These are phyloP conservation scores for Plantago coronopus DNA, from an alignment of 305 asterid species.

Conservation along the genomic window DNA sequence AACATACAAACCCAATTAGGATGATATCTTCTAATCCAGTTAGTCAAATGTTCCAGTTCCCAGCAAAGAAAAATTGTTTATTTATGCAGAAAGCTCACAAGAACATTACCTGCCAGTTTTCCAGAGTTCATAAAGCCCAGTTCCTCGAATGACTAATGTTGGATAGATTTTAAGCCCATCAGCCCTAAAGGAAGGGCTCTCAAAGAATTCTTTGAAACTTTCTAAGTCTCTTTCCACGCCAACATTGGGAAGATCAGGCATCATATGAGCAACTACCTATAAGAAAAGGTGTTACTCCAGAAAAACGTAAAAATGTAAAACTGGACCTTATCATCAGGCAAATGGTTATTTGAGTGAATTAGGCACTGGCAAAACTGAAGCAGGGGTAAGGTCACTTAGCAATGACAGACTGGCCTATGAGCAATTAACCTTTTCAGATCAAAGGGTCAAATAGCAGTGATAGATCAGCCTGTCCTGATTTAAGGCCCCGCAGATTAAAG, in stretches of 20 bases:
- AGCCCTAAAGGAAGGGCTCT: slow-evolving; percentile 87
- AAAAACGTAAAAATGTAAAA: neutral
- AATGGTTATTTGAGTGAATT: neutral
- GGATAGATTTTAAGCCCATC: slow-evolving; percentile 98
- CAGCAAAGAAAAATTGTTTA: slow-evolving; percentile 1
- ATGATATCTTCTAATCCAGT: slow-evolving; percentile 12
- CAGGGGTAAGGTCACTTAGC: neutral
- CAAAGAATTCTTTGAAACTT: slow-evolving; percentile 96
- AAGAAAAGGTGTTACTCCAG: slow-evolving; percentile 18
- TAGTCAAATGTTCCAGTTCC: slow-evolving; percentile 11
- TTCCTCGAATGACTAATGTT: slow-evolving; percentile 94
- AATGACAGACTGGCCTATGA: neutral
- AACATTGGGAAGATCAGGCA: slow-evolving; percentile 99
- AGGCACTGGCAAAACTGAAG: slow-evolving; percentile 8
- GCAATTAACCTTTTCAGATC: slow-evolving; percentile 1
- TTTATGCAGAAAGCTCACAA: slow-evolving; percentile 4
- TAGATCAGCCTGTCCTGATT: too few species aligned
- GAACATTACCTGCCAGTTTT: slow-evolving; percentile 79
- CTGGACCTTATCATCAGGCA: slow-evolving; percentile 4
- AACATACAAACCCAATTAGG: slow-evolving; percentile 15
- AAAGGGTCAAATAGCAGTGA: neutral
- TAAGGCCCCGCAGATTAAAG: too few species aligned
- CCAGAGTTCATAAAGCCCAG: slow-evolving; percentile 99
- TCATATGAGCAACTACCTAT: slow-evolving; percentile 99
- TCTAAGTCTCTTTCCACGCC: slow-evolving; percentile 97